phyloP scores from a whole-genome alignment of 305 asterid genomes.

The Solanum hybrid region DNA sequence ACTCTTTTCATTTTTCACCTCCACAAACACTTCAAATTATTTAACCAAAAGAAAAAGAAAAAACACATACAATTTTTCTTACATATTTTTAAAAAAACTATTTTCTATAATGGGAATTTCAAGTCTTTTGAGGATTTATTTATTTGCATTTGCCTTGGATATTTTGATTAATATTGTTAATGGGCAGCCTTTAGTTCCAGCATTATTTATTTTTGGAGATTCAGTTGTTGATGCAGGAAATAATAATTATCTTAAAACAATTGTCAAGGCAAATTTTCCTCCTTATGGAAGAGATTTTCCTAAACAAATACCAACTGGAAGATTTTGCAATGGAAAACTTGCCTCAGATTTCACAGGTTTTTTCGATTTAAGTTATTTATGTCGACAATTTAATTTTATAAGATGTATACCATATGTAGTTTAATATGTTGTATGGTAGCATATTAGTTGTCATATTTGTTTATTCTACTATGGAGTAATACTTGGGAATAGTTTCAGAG shows the following conservation, averaged over 20 bases:
- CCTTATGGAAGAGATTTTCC: constrained; percentile 83
- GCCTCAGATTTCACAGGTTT: constrained; percentile 80
- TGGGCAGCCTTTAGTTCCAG: constrained; percentile 74
- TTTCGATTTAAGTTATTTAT: constrained; percentile 1
- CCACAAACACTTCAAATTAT: neutral
- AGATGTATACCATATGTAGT: neutral
- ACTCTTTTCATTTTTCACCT: neutral
- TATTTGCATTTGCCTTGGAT: constrained; percentile 2
- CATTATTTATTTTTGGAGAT: constrained; percentile 64
- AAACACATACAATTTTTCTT: neutral
- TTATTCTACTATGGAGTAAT: neutral
- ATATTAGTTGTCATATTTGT: neutral
- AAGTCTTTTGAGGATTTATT: constrained; percentile 4
- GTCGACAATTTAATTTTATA: neutral
- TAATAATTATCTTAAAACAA: constrained; percentile 65
- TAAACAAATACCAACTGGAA: constrained; percentile 56
- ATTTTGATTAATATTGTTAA: neutral
- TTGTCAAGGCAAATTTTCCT: constrained; percentile 68
- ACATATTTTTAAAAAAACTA: neutral
- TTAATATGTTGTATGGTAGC: neutral
- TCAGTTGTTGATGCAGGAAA: constrained; percentile 77
- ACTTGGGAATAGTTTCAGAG: neutral
- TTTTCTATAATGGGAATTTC: constrained; percentile 8
- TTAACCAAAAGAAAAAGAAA: neutral
- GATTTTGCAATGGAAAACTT: constrained; percentile 89